Evolutionary conservation across 192 early-diverging fungal species (phyloP), one percentile per base, ranked within the genome.

Genomic region (Coemansia sp.): DNA sequence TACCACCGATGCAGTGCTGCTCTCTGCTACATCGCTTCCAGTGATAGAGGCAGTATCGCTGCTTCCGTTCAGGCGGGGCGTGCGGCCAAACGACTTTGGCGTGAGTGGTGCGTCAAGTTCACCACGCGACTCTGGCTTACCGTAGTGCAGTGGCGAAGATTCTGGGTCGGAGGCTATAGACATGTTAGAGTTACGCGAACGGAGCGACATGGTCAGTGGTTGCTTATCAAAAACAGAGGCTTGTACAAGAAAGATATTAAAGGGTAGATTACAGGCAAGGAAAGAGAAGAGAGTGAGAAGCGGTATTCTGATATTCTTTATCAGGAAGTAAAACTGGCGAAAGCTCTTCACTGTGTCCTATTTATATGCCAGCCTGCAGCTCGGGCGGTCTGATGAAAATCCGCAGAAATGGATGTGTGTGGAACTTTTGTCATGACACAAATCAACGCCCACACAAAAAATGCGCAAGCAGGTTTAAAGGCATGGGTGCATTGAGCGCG

Each of bases 11-110:
- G 54, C 54, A n/a, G 54, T 16, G 34, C 60, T 36, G 60, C 60
- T 34, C 34, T 34, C 60, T 34, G 38, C 60, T 20, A 6, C 27
- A 13, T 55, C 54, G 54, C 54, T 55, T 16, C 54, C 54, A 55
- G 42, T 20, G 22, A 61, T 55, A 18, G 34, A 57, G 3, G 41
- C 57, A 33, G 65, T 18, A 3, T 33, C 65, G 31, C 63, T 52
- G 47, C 5, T 47, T n/a, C 27, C 38, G 10, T 51, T 41, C 42
- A 62, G 27, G 27, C 18, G 47, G 3, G 70, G 29, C n/a, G 55
- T 11, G 27, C 73, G 67, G 47, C 36, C 72, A 65, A 80, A 80
- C 10, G 79, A 80, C 15, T 66, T 75, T 29, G 79, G 79, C 42
- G 79, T 80, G 8, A 74, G 79, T 34, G 79, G 79, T 27, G 33